Conservation (phyloP, 176 grass and related monocot genomes). For the Musa troglodytarum region DNA sequence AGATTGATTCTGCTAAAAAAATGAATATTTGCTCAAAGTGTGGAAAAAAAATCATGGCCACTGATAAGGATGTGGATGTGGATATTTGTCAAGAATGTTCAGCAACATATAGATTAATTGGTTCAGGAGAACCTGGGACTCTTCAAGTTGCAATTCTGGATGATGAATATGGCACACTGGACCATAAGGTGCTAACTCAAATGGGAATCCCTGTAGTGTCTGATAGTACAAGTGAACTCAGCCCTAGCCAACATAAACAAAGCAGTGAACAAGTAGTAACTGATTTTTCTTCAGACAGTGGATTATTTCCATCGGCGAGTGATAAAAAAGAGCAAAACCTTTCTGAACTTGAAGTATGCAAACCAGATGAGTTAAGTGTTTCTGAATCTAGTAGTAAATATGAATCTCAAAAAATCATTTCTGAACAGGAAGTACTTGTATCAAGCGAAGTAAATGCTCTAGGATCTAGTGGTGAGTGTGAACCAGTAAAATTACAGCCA, state of each 20-base stretch:
- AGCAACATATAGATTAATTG: slow-evolving; percentile 20
- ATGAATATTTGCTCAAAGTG: slow-evolving; percentile 46
- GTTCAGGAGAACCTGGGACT: background rate
- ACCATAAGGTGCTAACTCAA: background rate
- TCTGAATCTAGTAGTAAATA: too few species aligned
- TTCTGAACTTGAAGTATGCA: too few species aligned
- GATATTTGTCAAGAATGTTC: slow-evolving; percentile 36
- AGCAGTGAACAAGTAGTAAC: too few species aligned
- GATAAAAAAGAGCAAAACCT: too few species aligned
- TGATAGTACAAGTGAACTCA: background rate
- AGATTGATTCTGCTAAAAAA: slow-evolving; percentile 19
- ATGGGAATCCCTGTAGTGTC: background rate
- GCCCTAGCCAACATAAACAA: too few species aligned
- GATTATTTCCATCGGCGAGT: too few species aligned
- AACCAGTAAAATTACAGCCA: slow-evolving; percentile 30
- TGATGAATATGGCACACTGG: background rate
- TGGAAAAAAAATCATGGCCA: slow-evolving; percentile 31
- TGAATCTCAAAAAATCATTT: too few species aligned
- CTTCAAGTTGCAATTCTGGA: background rate
- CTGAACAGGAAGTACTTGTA: too few species aligned
- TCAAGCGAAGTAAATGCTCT: too few species aligned
- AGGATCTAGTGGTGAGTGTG: too few species aligned
- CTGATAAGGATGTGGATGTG: slow-evolving; percentile 24
- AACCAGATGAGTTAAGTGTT: too few species aligned
- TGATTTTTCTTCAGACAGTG: too few species aligned